Evolutionary conservation across 2,329 filamentous ascomycete genomes (phyloP).

Genomic region (Fusarium liriodendri): DNA sequence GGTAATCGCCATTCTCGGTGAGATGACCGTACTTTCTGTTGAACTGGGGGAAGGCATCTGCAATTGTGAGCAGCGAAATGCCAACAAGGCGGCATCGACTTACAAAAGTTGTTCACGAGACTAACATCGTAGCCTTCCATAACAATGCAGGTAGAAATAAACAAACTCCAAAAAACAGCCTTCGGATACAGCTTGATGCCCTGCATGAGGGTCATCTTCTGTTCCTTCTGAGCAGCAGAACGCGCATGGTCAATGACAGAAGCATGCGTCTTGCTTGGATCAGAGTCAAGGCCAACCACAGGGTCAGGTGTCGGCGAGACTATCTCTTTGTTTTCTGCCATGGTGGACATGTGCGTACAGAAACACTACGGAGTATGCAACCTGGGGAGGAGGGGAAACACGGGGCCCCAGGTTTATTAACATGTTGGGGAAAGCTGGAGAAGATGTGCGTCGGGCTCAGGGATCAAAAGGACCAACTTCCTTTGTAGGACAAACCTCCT

Average conservation of each 20-base stretch:
- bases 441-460: neutral
- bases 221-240: slow-evolving; percentile 31
- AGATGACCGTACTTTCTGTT: slow-evolving; percentile 36
- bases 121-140: slow-evolving; percentile 39
- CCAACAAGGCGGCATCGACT: neutral
- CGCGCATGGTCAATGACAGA: slow-evolving; percentile 36
- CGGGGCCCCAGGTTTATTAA: slow-evolving; percentile 8
- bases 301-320: neutral
- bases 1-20: slow-evolving; percentile 29
- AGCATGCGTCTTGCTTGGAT: slow-evolving; percentile 34
- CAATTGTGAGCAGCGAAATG: neutral
- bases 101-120: slow-evolving; percentile 38
- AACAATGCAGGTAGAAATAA: slow-evolving; percentile 39
- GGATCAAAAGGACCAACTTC: neutral
- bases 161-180: slow-evolving; percentile 34
- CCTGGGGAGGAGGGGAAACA: neutral
- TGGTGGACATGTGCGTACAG: neutral
- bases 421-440: slow-evolving; percentile 2
- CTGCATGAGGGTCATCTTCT: slow-evolving; percentile 38
- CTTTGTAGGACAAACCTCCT: neutral
- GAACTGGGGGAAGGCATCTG: slow-evolving; percentile 37
- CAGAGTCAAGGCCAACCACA: neutral
- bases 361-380: neutral
- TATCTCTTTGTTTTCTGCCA: neutral
- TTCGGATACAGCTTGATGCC: slow-evolving; percentile 38